Conservation (phyloP, 768 basidiomycete species). For the Cyathus striatus region DNA sequence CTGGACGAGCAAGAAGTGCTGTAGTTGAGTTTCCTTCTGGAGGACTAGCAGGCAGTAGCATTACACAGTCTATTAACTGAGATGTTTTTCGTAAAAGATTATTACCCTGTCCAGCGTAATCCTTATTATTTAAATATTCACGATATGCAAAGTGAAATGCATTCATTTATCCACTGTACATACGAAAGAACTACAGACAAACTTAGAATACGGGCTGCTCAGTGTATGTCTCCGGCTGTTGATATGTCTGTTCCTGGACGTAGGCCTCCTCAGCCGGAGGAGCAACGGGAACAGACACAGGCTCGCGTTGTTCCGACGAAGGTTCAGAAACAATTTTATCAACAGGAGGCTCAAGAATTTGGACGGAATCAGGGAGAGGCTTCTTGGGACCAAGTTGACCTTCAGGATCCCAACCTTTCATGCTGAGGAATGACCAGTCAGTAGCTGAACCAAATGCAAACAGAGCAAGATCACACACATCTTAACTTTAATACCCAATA, state of each 20-base stretch:
- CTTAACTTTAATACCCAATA: constrained; percentile 99
- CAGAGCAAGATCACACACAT: constrained; percentile 50
- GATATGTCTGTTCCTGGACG: constrained; percentile 36
- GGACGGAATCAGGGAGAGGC: constrained; percentile 93
- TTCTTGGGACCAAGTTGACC: constrained; percentile 82
- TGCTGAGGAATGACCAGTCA: constrained; percentile 49
- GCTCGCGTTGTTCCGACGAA: constrained; percentile 84
- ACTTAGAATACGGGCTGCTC: constrained; percentile 62
- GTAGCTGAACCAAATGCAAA: not conserved
- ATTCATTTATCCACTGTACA: no score
- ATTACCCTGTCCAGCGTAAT: no score
- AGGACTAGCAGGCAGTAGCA: constrained; percentile 17
- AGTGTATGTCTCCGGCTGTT: constrained; percentile 32
- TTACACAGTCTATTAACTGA: constrained; percentile 12
- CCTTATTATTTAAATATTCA: constrained; percentile 58
- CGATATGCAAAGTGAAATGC: constrained; percentile 31
- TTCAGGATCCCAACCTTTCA: no score
- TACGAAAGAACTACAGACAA: not conserved
- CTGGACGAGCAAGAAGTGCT: constrained; percentile 21
- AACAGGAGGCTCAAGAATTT: constrained; percentile 82
- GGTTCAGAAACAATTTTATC: constrained; percentile 90
- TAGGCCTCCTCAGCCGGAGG: constrained; percentile 48
- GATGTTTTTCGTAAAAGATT: not conserved
- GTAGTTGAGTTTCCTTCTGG: constrained; percentile 17
- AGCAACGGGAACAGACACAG: constrained; percentile 43